Evolutionary conservation across 2,329 filamentous ascomycete genomes (phyloP), one percentile per base, ranked within the genome.

Genomic region (Penicillium sp.): DNA sequence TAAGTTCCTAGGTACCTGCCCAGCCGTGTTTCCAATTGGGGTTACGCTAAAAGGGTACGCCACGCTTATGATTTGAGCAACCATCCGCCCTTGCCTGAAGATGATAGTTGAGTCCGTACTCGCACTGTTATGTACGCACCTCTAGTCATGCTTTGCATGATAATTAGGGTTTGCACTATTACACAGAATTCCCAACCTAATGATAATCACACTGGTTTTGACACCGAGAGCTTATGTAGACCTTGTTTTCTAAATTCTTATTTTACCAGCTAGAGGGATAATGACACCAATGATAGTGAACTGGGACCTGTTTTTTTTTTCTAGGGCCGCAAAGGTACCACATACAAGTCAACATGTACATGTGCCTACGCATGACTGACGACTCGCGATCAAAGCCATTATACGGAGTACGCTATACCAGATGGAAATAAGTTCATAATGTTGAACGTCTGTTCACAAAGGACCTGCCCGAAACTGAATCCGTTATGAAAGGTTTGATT

Each of bases 61-160:
- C 56, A 57, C 47, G 50, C 60, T 62, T 47, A 52, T 56, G 57
- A 57, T 54, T 55, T 56, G 56, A 64, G 62, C 61, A 57, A 62
- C 54, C 50, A 34, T 54, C 38, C 48, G 39, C 53, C 53, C 53
- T 55, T 55, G 24, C 53, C 48, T 55, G 5, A 34, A 48, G 38
- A 53, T 39, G 52, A 43, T 34, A 20, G n/a, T 50, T 20, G 5
- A 34, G 14, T 34, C n/a, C 24, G 26, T 42, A 42, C 39, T 43
- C 31, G 13, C 34, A 37, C 32, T n/a, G n/a, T n/a, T 39, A 26
- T 44, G 43, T 54, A 42, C 18, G 16, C 18, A 11, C 22, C 5
- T 13, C 9, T 10, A 43, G 22, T 9, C 20, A 22, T 26, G 22
- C 18, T 39, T 45, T 45, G 14, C 24, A 14, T 38, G 13, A 18